Evolutionary conservation across 331 rosid genomes (phyloP), one percentile per base, ranked within the genome.

Genomic region (Phaseolus coccineus): DNA sequence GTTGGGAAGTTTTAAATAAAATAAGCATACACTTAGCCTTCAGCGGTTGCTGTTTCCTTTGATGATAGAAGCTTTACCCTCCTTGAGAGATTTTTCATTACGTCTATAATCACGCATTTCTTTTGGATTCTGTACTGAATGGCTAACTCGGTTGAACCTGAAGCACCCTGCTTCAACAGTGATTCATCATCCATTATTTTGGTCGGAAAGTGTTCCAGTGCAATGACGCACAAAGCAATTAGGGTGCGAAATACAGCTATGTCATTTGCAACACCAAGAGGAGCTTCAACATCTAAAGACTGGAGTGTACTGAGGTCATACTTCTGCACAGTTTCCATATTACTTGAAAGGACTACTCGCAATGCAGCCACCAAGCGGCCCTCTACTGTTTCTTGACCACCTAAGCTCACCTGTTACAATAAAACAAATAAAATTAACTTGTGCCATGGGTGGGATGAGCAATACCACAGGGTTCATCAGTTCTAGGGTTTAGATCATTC

Each of bases 351-450:
- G 40, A 95, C 85, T 30, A 86, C 92, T 83, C 99, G 85, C 64
- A 93, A 64, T 46, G 97, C 99, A 13, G 98, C 98, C 89, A 95
- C 73, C 33, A 95, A 88, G 69, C 99, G 96, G 5, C 93, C 98
- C 42, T 93, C 99, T 30, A 95, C 86, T 56, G 84, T 68, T 68
- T 91, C 92, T 25, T 77, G 80, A 77, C 99, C 97, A 25, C 99
- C 99, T 30, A 95, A 64, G 87, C 87, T 83, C 71, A 93, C 96
- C 99, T 95, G 86, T 62, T 56, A 24, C 8, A 77, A 33, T 67
- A 50, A 77, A 69, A 75, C 35, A 52, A 56, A 68, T 12, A 33
- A 37, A 59, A 59, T 37, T 56, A 77, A 33, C 42, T 47, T 65
- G 51, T n/a, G 51, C 62, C 6, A 56, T 24, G 25, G 73, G 13